phyloP scores from a whole-genome alignment of 2,329 filamentous ascomycete species.

The Anisogramma anomala region DNA sequence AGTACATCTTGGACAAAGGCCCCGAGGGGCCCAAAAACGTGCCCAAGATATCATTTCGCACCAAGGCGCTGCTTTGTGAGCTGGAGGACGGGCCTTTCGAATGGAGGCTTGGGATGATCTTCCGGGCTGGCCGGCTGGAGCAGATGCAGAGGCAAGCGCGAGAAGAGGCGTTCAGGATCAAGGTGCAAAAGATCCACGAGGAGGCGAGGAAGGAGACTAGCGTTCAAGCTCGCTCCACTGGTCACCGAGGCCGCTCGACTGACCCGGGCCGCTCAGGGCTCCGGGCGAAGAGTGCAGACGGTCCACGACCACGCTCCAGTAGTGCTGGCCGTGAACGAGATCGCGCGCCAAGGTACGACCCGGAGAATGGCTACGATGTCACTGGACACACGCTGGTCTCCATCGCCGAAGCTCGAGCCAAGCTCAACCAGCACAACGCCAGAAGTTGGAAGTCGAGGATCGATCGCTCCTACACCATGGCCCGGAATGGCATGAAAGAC shows the following conservation, averaged over 20 bases:
- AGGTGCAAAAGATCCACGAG: constrained; percentile 71
- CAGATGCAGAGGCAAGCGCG: constrained; percentile 82
- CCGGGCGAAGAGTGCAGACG: constrained; percentile 47
- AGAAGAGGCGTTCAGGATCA: constrained; percentile 80
- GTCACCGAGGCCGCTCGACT: constrained; percentile 27
- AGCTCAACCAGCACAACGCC: constrained; percentile 68
- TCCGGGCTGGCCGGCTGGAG: constrained; percentile 76
- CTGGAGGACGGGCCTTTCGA: constrained; percentile 94
- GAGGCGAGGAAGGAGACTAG: constrained; percentile 43
- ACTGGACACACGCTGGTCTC: constrained; percentile 62
- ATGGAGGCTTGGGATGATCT: constrained; percentile 93
- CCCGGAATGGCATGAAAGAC: constrained; percentile 65
- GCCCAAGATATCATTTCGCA: constrained; percentile 73
- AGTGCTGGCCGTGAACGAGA: constrained; percentile 26
- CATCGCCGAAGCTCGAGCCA: constrained; percentile 63
- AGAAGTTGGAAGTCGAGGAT: constrained; percentile 90
- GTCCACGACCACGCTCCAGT: constrained; percentile 25
- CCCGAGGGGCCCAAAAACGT: constrained; percentile 79
- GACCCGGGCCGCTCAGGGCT: constrained; percentile 26
- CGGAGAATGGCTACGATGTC: constrained; percentile 62
- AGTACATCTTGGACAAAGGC: constrained; percentile 76
- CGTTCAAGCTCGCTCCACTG: constrained; percentile 45
- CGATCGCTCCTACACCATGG: constrained; percentile 58
- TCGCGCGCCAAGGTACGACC: constrained; percentile 59
- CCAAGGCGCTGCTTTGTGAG: constrained; percentile 76